Base-by-base conservation (phyloP, 352 stramenopile genomes). In the Globisporangium recalcitrans region DNA sequence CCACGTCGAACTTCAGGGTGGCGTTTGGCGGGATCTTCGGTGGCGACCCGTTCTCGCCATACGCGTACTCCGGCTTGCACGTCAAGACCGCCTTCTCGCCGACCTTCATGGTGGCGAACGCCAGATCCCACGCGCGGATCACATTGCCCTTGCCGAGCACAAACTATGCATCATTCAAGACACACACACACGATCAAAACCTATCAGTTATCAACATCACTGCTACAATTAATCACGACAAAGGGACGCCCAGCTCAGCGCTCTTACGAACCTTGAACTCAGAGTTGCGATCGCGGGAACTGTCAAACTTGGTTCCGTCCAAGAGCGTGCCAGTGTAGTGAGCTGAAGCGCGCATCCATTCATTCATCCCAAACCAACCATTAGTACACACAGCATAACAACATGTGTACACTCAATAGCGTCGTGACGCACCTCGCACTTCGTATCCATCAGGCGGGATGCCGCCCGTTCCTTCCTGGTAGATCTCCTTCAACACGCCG, bases 281-380 rank as follows among this genome's bases (percentile, higher is more conserved):
- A 42, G 80, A 74, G 62, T 91, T 66, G 70, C 87, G 87, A 67
- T 98, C 91, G 61, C 89, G 81, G 54, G 90, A 97, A 67, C 81
- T 95, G 75, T 98, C 96, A 68, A 98, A 98, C 75, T 97, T 97
- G 11, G 80, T 84, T 49, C 96, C 96, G 68, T 98, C 91, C 58
- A 97, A 77, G 49, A 98, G 68, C 59, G 93, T 98, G 21, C 95
- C 96, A 31, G 94, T 98, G 85, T 98, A 98, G 71, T 98, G 95
- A 24, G 93, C 92, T 92, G 11, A 21, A n/a, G n/a, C n/a, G n/a
- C n/a, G n/a, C n/a, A n/a, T n/a, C n/a, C n/a, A 69, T n/a, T 31
- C 27, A 13, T 19, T 61, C 27, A 38, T 21, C 2, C 26, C 5
- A 13, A 22, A 7, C n/a, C n/a, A 51, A 26, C 19, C 2, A 32